Percentiles rank a stretch among this genome's conserved stretches.
Evolutionary conservation across 345 rosid species (phyloP).

Genomic region (Rubroshorea leprosula): DNA sequence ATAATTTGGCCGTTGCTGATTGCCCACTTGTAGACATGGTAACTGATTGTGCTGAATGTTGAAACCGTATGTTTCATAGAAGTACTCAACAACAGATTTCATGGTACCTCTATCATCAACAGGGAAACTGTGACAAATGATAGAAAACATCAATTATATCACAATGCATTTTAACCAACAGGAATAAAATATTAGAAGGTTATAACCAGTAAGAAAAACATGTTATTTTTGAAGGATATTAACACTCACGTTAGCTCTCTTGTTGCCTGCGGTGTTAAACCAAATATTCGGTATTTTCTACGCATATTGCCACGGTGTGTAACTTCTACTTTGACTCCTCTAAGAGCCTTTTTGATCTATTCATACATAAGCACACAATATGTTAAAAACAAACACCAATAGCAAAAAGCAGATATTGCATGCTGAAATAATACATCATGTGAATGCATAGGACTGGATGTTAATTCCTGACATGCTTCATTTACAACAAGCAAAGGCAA

Average conservation of each 20-base stretch:
- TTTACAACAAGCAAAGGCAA: not conserved
- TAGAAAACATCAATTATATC: slow-evolving; percentile 2
- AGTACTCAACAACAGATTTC: slow-evolving; percentile 89
- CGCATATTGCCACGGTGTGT: slow-evolving; percentile 97
- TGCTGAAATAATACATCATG: not conserved
- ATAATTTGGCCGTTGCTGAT: slow-evolving; percentile 84
- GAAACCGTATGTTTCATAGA: slow-evolving; percentile 71
- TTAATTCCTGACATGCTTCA: too few species aligned
- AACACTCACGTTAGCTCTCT: slow-evolving; percentile 75
- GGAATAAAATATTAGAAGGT: not conserved
- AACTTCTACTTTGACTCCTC: slow-evolving; percentile 91
- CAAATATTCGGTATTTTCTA: slow-evolving; percentile 86
- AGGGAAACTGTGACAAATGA: slow-evolving; percentile 53
- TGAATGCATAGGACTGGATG: too few species aligned
- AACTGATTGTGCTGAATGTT: slow-evolving; percentile 64
- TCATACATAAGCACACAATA: not conserved
- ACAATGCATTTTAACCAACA: not conserved
- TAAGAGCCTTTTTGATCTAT: slow-evolving; percentile 86
- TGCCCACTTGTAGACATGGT: slow-evolving; percentile 96
- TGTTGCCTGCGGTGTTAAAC: slow-evolving; percentile 84
- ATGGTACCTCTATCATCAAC: slow-evolving; percentile 82
- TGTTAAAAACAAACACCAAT: not conserved
- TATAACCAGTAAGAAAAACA: not conserved
- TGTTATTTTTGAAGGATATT: not conserved
- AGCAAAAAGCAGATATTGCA: not conserved